These are phyloP conservation scores for Fusarium compactum DNA, from an alignment of 2,329 filamentous ascomycete species.

Conservation along the genomic window DNA sequence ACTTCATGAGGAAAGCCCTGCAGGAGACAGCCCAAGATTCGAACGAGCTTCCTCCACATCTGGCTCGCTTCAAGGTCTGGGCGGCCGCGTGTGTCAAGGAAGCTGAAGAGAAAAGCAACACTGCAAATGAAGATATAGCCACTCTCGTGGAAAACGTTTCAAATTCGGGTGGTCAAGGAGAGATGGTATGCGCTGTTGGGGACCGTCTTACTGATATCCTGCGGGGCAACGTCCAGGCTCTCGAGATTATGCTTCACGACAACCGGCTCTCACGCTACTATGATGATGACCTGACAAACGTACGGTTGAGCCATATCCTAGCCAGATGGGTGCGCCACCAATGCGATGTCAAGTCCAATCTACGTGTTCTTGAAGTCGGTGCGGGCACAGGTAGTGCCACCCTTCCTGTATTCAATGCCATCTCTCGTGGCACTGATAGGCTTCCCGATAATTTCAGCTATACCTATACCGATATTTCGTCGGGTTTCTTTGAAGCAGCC, in stretches of 20 bases:
- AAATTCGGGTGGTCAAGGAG: not conserved
- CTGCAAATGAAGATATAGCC: not conserved
- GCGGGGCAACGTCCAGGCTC: not conserved
- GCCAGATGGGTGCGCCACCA: not conserved
- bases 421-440: not conserved
- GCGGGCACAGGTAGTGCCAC: slow-evolving; percentile 1
- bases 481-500: not conserved
- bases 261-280: not conserved
- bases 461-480: not conserved
- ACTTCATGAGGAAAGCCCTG: not conserved
- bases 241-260: not conserved
- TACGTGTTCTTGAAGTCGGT: not conserved
- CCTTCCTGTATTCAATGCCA: not conserved
- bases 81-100: not conserved
- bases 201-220: not conserved
- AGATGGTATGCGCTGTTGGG: not conserved
- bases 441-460: not conserved
- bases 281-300: not conserved
- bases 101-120: not conserved
- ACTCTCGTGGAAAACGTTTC: not conserved
- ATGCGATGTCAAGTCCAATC: not conserved
- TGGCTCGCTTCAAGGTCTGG: not conserved
- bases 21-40: not conserved
- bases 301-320: not conserved
- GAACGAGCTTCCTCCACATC: not conserved